Evolutionary conservation across 768 basidiomycete genomes (phyloP).

Genomic region (Tephrocybe sp.): DNA sequence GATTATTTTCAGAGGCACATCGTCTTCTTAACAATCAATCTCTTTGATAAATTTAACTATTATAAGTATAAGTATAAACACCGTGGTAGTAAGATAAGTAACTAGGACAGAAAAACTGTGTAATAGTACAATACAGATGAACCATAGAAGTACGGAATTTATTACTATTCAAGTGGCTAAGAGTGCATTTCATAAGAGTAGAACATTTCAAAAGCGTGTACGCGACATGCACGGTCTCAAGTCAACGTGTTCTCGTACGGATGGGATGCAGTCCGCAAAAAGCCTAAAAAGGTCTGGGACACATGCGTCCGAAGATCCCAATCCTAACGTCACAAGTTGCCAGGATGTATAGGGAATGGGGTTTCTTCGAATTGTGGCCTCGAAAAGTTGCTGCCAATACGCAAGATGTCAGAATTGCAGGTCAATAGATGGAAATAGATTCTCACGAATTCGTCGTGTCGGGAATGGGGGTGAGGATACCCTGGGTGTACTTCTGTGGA

Average conservation of each 20-base stretch:
- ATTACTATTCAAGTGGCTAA: no score
- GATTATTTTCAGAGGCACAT: no score
- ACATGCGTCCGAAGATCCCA: conserved; percentile 2
- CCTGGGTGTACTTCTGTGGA: conserved; percentile 3
- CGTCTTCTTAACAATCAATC: no score
- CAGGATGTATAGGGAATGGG: conserved; percentile 9
- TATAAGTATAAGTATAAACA: no score
- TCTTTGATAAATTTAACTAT: no score
- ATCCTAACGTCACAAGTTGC: conserved; percentile 9
- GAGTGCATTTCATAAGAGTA: no score
- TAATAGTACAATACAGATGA: no score
- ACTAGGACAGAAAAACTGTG: no score
- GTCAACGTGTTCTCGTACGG: conserved; percentile 8
- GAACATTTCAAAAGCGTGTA: no score
- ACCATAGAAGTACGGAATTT: no score
- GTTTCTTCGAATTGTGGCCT: conserved; percentile 3
- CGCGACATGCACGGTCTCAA: no score
- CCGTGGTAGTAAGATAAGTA: no score
- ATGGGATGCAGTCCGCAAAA: conserved; percentile 16
- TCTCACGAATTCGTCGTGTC: conserved; percentile 14
- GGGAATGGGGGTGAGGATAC: neutral
- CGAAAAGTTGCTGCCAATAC: conserved; percentile 12
- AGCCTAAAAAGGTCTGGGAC: conserved; percentile 2
- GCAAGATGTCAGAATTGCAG: neutral
- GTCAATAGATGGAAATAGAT: neutral